These are phyloP conservation scores for Gamarada debralockiae DNA, from an alignment of 495 filamentous ascomycete genomes.

Conservation along the genomic window DNA sequence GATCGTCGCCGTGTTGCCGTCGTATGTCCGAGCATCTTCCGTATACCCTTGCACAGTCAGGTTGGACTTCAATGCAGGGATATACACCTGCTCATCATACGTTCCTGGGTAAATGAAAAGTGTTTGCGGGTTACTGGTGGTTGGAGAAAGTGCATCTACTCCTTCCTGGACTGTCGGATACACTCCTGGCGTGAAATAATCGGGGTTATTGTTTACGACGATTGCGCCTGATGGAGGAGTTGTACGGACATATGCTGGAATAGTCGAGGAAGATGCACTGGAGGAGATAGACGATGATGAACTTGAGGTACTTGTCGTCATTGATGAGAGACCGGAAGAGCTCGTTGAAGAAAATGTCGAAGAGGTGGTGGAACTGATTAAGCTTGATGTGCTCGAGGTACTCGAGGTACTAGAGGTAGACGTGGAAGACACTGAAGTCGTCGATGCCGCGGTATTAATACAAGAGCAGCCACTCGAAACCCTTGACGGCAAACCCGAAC, in stretches of 20 bases:
- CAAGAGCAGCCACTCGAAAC: constrained; percentile 5
- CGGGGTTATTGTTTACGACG: constrained; percentile 9
- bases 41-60: constrained; percentile 19
- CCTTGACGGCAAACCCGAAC: background rate
- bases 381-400: background rate
- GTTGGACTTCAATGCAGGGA: constrained; percentile 25
- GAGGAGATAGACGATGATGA: background rate
- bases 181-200: background rate
- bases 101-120: constrained; percentile 62
- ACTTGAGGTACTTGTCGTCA: background rate
- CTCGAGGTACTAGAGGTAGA: background rate
- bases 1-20: constrained; percentile 56
- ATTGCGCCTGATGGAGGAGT: constrained; percentile 14
- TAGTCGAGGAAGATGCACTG: background rate
- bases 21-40: constrained; percentile 33
- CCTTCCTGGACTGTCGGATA: constrained; percentile 14
- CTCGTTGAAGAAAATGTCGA: too few species aligned
- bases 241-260: background rate
- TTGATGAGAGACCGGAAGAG: too few species aligned
- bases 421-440: background rate
- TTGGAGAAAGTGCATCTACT: constrained; percentile 13
- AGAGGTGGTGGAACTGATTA: background rate
- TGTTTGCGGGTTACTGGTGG: constrained; percentile 34
- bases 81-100: constrained; percentile 56
- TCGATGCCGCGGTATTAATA: background rate